Percentiles rank a stretch among this genome's conserved stretches.
Evolutionary conservation across 768 basidiomycete species (phyloP).

Genomic region (Suillus lakei): DNA sequence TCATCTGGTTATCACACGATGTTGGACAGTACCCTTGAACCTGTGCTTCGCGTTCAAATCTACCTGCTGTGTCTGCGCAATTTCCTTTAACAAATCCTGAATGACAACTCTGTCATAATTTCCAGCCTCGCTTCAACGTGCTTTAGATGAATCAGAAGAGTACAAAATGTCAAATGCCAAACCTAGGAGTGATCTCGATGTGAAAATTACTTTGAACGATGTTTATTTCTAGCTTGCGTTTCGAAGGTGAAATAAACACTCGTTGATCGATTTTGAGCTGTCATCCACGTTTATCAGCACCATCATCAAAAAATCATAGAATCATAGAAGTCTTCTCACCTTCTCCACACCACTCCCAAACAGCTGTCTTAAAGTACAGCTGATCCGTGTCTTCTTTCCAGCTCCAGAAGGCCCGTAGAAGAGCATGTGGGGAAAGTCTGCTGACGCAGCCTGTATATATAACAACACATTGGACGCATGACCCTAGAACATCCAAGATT

Average conservation of each 20-base stretch:
- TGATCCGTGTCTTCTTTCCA: slow-evolving; percentile 97
- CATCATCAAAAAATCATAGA: background rate
- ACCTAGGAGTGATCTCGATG: slow-evolving; percentile 98
- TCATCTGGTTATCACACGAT: slow-evolving; percentile 2
- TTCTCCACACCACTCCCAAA: slow-evolving; percentile 95
- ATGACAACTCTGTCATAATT: slow-evolving; percentile 95
- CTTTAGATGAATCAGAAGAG: slow-evolving; percentile 3
- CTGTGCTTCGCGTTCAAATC: slow-evolving; percentile 94
- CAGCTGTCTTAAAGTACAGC: slow-evolving; percentile 83
- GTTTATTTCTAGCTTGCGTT: slow-evolving; percentile 94
- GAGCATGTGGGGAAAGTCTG: slow-evolving; percentile 96
- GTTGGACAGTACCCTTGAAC: slow-evolving; percentile 80
- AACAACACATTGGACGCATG: background rate
- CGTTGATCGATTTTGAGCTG: slow-evolving; percentile 98
- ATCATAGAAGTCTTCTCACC: slow-evolving; percentile 44
- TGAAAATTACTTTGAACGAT: slow-evolving; percentile 98
- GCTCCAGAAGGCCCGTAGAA: slow-evolving; percentile 98
- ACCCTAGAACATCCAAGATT: background rate
- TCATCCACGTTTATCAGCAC: slow-evolving; percentile 10
- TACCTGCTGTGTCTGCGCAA: slow-evolving; percentile 98
- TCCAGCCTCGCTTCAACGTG: slow-evolving; percentile 80
- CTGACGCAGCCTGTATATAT: slow-evolving; percentile 69
- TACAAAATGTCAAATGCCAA: slow-evolving; percentile 20
- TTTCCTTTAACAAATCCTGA: slow-evolving; percentile 96
- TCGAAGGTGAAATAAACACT: slow-evolving; percentile 92